phyloP scores from a whole-genome alignment of 75 land plant species.

The Ceratopteris richardii region DNA sequence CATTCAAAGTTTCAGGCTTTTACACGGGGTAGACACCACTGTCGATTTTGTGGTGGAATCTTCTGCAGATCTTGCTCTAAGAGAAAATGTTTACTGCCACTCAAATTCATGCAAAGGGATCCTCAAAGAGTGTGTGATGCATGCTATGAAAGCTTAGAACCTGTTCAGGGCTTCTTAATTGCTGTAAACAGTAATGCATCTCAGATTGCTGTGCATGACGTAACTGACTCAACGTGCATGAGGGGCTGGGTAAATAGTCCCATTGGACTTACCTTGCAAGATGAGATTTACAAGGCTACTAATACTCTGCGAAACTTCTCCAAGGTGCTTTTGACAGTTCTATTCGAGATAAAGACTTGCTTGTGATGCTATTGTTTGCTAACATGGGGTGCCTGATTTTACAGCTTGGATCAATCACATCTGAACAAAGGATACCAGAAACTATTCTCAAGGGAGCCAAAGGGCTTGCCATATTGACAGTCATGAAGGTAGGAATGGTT shows the following conservation, averaged over 20 bases:
- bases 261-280: slow-evolving; percentile 72
- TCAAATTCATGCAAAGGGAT: slow-evolving; percentile 61
- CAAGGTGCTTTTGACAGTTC: slow-evolving; percentile 33
- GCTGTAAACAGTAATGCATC: slow-evolving; percentile 58
- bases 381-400: too few relatives aligned
- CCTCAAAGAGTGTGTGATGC: slow-evolving; percentile 85
- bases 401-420: slow-evolving; percentile 36
- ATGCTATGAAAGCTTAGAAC: slow-evolving; percentile 76
- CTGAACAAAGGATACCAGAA: slow-evolving; percentile 65
- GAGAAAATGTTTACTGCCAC: slow-evolving; percentile 67
- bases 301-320: slow-evolving; percentile 51
- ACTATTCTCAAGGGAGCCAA: slow-evolving; percentile 59
- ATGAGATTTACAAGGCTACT: slow-evolving; percentile 71
- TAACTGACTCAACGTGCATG: slow-evolving; percentile 64
- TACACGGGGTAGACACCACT: slow-evolving; percentile 73
- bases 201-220: slow-evolving; percentile 84
- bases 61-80: slow-evolving; percentile 67
- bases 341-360: background rate
- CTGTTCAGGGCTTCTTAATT: slow-evolving; percentile 50
- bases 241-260: slow-evolving; percentile 81
- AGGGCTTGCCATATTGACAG: slow-evolving; percentile 73
- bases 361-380: too few relatives aligned
- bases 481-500: slow-evolving; percentile 60
- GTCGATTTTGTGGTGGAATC: slow-evolving; percentile 79
- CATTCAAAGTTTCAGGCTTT: slow-evolving; percentile 51